These are phyloP conservation scores for Sporisorium iseilematis-ciliati DNA, from an alignment of 1,284 basidiomycete species.

Conservation along the genomic window DNA sequence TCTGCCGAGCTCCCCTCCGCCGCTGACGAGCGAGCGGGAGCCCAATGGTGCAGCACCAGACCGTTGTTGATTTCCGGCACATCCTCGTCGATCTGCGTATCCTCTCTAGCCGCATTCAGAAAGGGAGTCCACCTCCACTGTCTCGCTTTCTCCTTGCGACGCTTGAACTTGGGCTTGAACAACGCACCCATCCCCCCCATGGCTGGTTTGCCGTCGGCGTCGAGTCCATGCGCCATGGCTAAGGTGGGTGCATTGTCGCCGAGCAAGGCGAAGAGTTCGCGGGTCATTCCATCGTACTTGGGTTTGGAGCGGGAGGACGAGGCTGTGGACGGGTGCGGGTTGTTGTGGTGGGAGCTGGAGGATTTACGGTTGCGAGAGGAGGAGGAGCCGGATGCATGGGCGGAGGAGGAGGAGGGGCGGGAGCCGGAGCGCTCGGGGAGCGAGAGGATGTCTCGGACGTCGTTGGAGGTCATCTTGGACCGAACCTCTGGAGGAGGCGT, in stretches of 20 bases:
- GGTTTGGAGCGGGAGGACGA: slow-evolving; percentile 36
- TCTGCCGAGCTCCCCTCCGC: slow-evolving; percentile 1
- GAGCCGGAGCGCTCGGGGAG: slow-evolving; percentile 48
- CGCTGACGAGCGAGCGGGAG: slow-evolving; percentile 20
- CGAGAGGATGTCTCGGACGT: slow-evolving; percentile 66
- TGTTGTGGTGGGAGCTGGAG: slow-evolving; percentile 35
- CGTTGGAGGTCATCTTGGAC: slow-evolving; percentile 57
- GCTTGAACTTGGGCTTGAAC: slow-evolving; percentile 85
- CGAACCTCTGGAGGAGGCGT: too few relatives aligned
- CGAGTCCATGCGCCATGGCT: slow-evolving; percentile 52
- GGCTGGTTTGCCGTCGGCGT: slow-evolving; percentile 38
- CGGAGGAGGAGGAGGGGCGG: slow-evolving; percentile 33
- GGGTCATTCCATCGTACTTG: slow-evolving; percentile 78
- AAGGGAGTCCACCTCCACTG: slow-evolving; percentile 63
- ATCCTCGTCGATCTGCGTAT: slow-evolving; percentile 50
- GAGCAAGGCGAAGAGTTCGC: slow-evolving; percentile 92
- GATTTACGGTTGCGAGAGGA: slow-evolving; percentile 42
- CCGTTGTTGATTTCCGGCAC: slow-evolving; percentile 45
- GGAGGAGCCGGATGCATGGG: slow-evolving; percentile 38
- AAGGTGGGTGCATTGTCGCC: slow-evolving; percentile 89
- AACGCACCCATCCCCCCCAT: slow-evolving; percentile 69
- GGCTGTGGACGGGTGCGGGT: slow-evolving; percentile 36
- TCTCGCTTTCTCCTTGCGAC: slow-evolving; percentile 76
- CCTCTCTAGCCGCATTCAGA: slow-evolving; percentile 60
- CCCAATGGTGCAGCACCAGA: slow-evolving; percentile 65